Evolutionary conservation across 2,329 filamentous ascomycete species (phyloP).

Genomic region (Lomentospora prolificans): DNA sequence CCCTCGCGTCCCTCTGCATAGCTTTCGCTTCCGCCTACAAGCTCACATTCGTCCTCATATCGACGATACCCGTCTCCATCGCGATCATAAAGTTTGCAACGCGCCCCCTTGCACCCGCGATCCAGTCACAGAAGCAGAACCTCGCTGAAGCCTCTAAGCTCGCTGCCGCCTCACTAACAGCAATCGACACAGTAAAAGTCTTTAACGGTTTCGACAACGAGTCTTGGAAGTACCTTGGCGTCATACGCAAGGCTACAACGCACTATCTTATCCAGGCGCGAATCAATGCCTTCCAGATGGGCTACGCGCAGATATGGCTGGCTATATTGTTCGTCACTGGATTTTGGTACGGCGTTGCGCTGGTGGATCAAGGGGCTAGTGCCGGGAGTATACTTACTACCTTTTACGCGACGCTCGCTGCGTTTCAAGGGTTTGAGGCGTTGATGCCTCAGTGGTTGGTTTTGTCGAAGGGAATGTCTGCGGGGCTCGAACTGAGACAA

Average conservation of each 20-base stretch:
- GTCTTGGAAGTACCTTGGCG: slow-evolving; percentile 50
- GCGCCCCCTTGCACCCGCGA: slow-evolving; percentile 50
- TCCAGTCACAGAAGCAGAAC: slow-evolving; percentile 58
- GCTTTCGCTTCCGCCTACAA: slow-evolving; percentile 77
- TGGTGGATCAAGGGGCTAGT: slow-evolving; percentile 51
- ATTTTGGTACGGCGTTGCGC: slow-evolving; percentile 74
- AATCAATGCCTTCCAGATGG: slow-evolving; percentile 61
- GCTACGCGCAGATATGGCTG: slow-evolving; percentile 63
- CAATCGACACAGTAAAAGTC: slow-evolving; percentile 78
- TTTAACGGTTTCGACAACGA: slow-evolving; percentile 70
- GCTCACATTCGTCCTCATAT: slow-evolving; percentile 68
- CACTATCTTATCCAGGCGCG: slow-evolving; percentile 61
- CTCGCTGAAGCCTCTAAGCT: slow-evolving; percentile 64
- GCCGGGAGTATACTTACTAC: slow-evolving; percentile 68
- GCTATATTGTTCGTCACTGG: slow-evolving; percentile 75
- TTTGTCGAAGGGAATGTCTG: slow-evolving; percentile 68
- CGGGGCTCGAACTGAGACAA: slow-evolving; percentile 41
- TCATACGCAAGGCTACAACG: slow-evolving; percentile 46
- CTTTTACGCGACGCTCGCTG: slow-evolving; percentile 73
- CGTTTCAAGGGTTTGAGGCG: slow-evolving; percentile 64
- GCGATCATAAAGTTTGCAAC: slow-evolving; percentile 51
- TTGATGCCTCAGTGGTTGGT: slow-evolving; percentile 69
- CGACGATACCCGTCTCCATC: slow-evolving; percentile 60
- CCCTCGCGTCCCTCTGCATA: slow-evolving; percentile 55
- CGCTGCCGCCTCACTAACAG: slow-evolving; percentile 56